Base-by-base conservation (phyloP, 73 alveolate genomes). In the Diophrys appendiculata region DNA sequence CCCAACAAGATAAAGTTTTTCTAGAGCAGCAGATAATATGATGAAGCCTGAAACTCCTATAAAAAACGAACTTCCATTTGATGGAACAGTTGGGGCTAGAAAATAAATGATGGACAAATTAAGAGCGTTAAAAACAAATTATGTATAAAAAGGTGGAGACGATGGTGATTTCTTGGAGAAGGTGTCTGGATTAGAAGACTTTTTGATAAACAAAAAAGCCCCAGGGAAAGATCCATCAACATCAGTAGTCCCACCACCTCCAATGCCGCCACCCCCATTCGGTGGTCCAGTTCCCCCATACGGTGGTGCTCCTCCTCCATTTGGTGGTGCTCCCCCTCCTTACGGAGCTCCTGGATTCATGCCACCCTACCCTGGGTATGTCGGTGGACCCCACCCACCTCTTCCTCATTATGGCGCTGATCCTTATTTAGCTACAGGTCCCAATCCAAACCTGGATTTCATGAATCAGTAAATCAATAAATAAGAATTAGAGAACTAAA, bases 91-190 rank as follows among this genome's bases (percentile, higher is more conserved):
- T n/a, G n/a, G n/a, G n/a, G n/a, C 71, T 23, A 60, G 25, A 23
- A 13, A 3, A 3, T 3, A 31, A 11, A 80, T 80, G 82, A 53
- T 54, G 2, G 64, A 67, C 24, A 72, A 80, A n/a, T 33, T 80
- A 11, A 28, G 60, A 52, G 54, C 30, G 0, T 52, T 80, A n/a
- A 80, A 55, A 32, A 83, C 52, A 26, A 83, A 80, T 18, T 80
- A 54, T 29, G 28, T 80, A 18, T 1, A 23, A 1, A 70, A 64
- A 29, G 89, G 89, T 1, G 89, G 89, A 25, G 89, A 64, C n/a
- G 89, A 80, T 43, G 68, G 71, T 54, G 89, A 80, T 5, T 80
- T 80, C 34, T 14, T 80, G 13, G 1, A 27, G 0, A 64, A 80
- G 32, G 54, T 80, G n/a, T 72, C 54, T 27, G 83, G 72, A 25